Conservation (phyloP, 176 grass and related monocot species). For the Chrysopogon serrulatus region DNA sequence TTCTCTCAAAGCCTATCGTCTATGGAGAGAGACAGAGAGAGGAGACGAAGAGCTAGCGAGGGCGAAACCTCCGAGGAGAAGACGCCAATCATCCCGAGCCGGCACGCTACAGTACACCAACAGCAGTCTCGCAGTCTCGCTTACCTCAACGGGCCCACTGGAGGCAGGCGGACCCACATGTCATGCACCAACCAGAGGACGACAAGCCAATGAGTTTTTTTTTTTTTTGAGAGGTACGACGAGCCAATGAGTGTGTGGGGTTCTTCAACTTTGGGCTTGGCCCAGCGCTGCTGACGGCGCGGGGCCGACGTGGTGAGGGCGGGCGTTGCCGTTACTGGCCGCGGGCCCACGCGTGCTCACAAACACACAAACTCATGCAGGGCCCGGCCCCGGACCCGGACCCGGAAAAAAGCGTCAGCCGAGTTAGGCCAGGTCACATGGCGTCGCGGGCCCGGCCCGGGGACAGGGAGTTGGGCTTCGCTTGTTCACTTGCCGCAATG, state of each 20-base stretch:
- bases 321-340: not conserved
- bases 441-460: not conserved
- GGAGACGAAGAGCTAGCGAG: not conserved
- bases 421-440: conserved; percentile 8
- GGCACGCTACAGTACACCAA: not conserved
- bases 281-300: not conserved
- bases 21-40: not conserved
- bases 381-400: too few species aligned
- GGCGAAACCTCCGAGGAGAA: not conserved
- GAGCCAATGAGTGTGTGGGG: not conserved
- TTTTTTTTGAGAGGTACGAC: too few species aligned
- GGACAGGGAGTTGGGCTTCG: conserved; percentile 21
- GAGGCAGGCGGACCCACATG: not conserved
- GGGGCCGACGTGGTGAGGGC: not conserved
- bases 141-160: not conserved
- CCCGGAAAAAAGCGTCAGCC: not conserved
- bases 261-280: not conserved
- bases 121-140: not conserved
- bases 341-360: not conserved
- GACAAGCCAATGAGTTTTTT: too few species aligned
- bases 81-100: not conserved
- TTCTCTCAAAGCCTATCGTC: not conserved
- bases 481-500: not conserved
- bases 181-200: not conserved
- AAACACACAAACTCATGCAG: not conserved